Base-by-base conservation (phyloP, 2,329 filamentous ascomycete species). In the Periglandula ipomoeae region DNA sequence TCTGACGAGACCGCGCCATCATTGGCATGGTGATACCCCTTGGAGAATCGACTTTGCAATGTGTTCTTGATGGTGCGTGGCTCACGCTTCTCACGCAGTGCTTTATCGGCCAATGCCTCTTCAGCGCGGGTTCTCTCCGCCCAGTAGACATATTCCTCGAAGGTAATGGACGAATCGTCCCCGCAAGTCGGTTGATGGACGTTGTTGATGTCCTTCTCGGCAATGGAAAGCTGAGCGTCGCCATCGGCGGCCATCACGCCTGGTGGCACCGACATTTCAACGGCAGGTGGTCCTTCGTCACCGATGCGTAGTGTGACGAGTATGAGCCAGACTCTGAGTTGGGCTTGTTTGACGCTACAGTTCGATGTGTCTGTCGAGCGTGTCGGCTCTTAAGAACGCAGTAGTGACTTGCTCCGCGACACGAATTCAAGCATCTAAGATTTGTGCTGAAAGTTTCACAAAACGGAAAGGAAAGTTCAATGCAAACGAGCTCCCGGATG, bases 141-240 rank as follows among this genome's bases (percentile, higher is more conserved):
- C 56, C 56, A 58, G 51, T 58, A 52, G 34, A 54, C 50, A 11
- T 53, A 57, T 38, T 58, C 56, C 35, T 52, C 53, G 27, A 58
- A 58, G 19, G 48, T 26, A 20, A 42, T 42, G 20, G 39, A 23
- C 24, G 39, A 26, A 20, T 42, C 39, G 39, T 42, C 24, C 24
- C 39, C 39, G 20, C 10, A 10, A 3, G 10, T 42, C n/a, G 39
- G 39, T 24, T 42, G 39, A 22, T 23, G 13, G 20, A 42, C 22
- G 15, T 42, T 20, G 9, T 3, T 17, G 2, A 8, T n/a, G 20
- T 23, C 15, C 20, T 42, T 42, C 22, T 42, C 39, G 22, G 20
- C 4, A 3, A 42, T 23, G 20, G 39, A 42, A 11, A 42, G 23
- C 4, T 20, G 39, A 23, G 39, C n/a, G 39, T 42, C 39, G 39